Base-by-base conservation (phyloP, 2,329 filamentous ascomycete species). In the Claviceps humidiphila region DNA sequence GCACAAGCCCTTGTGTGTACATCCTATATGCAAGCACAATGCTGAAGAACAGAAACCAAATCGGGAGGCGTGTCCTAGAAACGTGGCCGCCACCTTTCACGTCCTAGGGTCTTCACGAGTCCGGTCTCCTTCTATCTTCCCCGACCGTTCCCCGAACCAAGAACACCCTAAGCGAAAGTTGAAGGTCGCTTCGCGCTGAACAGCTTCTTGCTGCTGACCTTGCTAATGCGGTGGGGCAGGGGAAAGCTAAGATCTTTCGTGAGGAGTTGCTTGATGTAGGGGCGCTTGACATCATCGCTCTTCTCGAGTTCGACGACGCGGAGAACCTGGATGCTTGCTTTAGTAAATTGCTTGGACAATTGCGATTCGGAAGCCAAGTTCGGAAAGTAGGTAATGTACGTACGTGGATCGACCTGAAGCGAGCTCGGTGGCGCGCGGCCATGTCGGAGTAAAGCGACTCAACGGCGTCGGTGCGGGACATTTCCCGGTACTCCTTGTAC, bases 401-500 rank as follows among this genome's bases (percentile, higher is more conserved):
- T 89, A 96, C 91, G 83, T 96, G 90, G 73, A 98, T 93, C 65
- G 88, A 94, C 77, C 93, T 84, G 82, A 98, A 98, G 69, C 93
- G 88, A 70, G 93, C 85, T 64, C 68, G 89, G 84, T 98, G 93
- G 74, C 93, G 89, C 74, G 94, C 91, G 65, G 93, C 89, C 93
- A 98, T 97, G 80, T 98, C 93, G 77, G 93, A 87, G 86, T 98
- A 98, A 71, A 98, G 84, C 64, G 91, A 77, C 77, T 97, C 87
- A 68, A 97, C 91, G 63, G 93, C 93, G 64, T 93, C 91, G 69
- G 85, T 87, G 75, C 93, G 83, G 72, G 87, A 91, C 82, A 97
- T 87, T 82, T 97, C 93, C 73, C 93, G 88, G 87, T 96, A 97
- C 85, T 98, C 93, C 85, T 97, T 97, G 89, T 98, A 98, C 93